These are phyloP conservation scores for Limnanthes douglasii DNA, from an alignment of 345 rosid species.

Conservation along the genomic window DNA sequence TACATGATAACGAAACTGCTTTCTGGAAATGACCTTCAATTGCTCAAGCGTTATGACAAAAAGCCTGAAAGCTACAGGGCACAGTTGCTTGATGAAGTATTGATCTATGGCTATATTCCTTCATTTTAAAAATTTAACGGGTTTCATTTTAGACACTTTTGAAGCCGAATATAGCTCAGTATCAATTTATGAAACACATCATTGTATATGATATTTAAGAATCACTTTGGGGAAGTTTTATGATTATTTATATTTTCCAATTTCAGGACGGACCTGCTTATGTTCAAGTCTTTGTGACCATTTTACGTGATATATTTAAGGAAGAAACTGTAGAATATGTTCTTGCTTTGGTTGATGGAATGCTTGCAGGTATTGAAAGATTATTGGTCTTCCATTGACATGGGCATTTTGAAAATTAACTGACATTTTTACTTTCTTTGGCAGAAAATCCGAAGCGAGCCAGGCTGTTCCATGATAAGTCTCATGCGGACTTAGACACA, in stretches of 20 bases:
- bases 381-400: no score
- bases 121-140: no score
- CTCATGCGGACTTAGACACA: conserved; percentile 62
- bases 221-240: no score
- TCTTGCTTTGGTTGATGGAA: conserved; percentile 79
- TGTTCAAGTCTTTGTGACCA: conserved; percentile 70
- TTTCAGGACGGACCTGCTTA: conserved; percentile 95
- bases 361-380: conserved; percentile 73
- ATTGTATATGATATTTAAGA: no score
- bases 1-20: conserved; percentile 87
- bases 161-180: no score
- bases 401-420: no score
- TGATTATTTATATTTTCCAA: no score
- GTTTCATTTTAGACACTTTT: no score
- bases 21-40: conserved; percentile 75
- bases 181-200: no score
- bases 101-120: no score
- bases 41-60: conserved; percentile 76
- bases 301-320: conserved; percentile 74
- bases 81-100: conserved; percentile 78
- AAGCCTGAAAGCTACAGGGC: conserved; percentile 68
- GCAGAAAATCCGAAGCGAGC: conserved; percentile 91
- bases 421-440: conserved; percentile 13
- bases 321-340: conserved; percentile 98
- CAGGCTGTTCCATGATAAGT: conserved; percentile 71